These are phyloP conservation scores for Arachnopeziza araneosa DNA, from an alignment of 2,329 filamentous ascomycete genomes.

Conservation along the genomic window DNA sequence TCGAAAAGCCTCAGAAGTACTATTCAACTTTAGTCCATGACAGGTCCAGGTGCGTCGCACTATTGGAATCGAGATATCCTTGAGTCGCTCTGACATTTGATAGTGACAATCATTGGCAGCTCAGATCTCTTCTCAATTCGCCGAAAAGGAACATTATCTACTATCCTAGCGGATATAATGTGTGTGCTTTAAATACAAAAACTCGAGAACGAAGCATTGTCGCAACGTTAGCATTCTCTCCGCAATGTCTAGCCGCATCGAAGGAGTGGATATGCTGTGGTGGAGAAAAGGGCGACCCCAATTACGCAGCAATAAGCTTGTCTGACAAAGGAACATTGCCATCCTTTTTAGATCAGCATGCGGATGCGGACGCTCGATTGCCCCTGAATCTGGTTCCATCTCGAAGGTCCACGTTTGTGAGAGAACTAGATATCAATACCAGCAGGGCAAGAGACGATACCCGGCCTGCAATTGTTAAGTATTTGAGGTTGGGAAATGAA, in stretches of 20 bases:
- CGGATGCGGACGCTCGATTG: conserved; percentile 51
- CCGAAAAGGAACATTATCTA: conserved; percentile 74
- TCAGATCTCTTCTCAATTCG: conserved; percentile 84
- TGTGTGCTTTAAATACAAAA: conserved; percentile 64
- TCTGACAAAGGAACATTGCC: conserved; percentile 9
- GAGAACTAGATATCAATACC: not conserved
- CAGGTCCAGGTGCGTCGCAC: conserved; percentile 43
- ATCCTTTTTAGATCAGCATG: conserved; percentile 8
- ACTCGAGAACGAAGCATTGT: conserved; percentile 68
- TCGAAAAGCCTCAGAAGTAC: conserved; percentile 55
- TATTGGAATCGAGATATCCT: not conserved
- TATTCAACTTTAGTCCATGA: conserved; percentile 62
- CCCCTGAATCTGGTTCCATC: conserved; percentile 43
- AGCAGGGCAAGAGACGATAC: not conserved
- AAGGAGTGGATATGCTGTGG: conserved; percentile 89
- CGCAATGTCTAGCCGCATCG: conserved; percentile 82
- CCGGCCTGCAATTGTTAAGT: conserved; percentile 37
- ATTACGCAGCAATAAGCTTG: conserved; percentile 46
- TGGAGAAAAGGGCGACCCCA: conserved; percentile 69
- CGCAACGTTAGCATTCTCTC: conserved; percentile 63
- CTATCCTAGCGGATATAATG: conserved; percentile 71
- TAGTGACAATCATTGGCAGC: conserved; percentile 60
- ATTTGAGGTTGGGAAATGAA: conserved; percentile 50
- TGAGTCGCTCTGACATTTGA: not conserved
- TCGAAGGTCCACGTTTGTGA: conserved; percentile 12